Base-by-base conservation (phyloP, 257 asterid genomes). In the Buddleja alternifolia region DNA sequence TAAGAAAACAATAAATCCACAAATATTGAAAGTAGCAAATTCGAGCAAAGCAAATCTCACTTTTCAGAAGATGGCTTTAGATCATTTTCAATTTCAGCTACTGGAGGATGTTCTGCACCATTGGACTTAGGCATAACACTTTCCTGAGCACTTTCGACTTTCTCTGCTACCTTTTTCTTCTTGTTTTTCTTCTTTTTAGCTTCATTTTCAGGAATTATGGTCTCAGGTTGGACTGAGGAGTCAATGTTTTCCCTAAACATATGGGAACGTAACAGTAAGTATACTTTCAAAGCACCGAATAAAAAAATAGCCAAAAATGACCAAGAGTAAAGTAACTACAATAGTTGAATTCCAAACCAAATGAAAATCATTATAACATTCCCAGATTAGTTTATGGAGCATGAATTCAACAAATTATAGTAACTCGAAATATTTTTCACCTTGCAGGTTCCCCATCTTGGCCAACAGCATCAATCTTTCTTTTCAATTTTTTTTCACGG, bases 181-280 rank as follows among this genome's bases (percentile, higher is more conserved):
- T 87, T 86, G 72, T 77, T 88, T 66, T 62, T 81, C 71, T 82
- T 85, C 59, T 74, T 77, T 69, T 87, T 80, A 32, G 72, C 73
- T 54, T 76, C 81, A 45, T 50, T 78, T 53, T 34, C 78, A 25
- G 84, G 73, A 74, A 54, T 58, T 24, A 41, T 39, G 23, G 45
- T 40, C 65, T 74, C 72, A 25, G 71, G 54, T 67, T 71, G 74
- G 73, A 25, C 79, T 53, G 77, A 48, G 60, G 75, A 56, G 16
- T 63, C 76, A 56, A 25, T 57, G 67, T 19, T 76, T 53, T 60
- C 80, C 41, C 90, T 82, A 80, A 73, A 72, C 60, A 40, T 6
- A 60, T 25, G 41, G 19, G 23, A 62, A 7, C 4, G 25, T 39
- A 16, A 61, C 17, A 4, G 36, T 65, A 60, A 41, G 44, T 34